Evolutionary conservation across 192 early-diverging fungal genomes (phyloP).

Genomic region (Podila epicladia): DNA sequence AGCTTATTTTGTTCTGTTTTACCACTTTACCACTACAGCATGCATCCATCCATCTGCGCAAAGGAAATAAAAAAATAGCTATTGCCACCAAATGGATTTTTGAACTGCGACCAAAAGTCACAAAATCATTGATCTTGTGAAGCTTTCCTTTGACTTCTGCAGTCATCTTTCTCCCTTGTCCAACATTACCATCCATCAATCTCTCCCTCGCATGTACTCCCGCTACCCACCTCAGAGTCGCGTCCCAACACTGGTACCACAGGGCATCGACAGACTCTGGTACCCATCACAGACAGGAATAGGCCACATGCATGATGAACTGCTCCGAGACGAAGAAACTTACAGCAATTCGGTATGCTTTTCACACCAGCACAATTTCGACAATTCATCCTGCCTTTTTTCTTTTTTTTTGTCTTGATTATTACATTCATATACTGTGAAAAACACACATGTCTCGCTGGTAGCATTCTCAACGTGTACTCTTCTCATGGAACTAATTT

Average conservation of each 20-base stretch:
- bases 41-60: too few relatives aligned
- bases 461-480: too few relatives aligned
- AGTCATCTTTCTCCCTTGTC: neutral
- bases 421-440: too few relatives aligned
- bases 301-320: conserved; percentile 27
- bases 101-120: neutral
- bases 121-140: neutral
- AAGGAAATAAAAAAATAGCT: neutral
- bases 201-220: conserved; percentile 11
- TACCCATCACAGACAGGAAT: conserved; percentile 21
- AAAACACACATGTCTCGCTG: too few relatives aligned
- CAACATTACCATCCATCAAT: neutral
- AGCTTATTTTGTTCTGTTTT: too few relatives aligned
- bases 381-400: too few relatives aligned
- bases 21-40: too few relatives aligned
- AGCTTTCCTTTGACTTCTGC: neutral
- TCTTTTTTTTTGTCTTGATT: too few relatives aligned
- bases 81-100: too few relatives aligned
- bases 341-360: conserved; percentile 8
- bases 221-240: conserved; percentile 38
- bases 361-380: neutral
- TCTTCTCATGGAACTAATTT: neutral
- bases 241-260: conserved; percentile 35
- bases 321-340: conserved; percentile 14
- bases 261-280: conserved; percentile 29